These are phyloP conservation scores for Syncephalis fuscata DNA, from an alignment of 371 early-diverging fungal species.

Conservation along the genomic window DNA sequence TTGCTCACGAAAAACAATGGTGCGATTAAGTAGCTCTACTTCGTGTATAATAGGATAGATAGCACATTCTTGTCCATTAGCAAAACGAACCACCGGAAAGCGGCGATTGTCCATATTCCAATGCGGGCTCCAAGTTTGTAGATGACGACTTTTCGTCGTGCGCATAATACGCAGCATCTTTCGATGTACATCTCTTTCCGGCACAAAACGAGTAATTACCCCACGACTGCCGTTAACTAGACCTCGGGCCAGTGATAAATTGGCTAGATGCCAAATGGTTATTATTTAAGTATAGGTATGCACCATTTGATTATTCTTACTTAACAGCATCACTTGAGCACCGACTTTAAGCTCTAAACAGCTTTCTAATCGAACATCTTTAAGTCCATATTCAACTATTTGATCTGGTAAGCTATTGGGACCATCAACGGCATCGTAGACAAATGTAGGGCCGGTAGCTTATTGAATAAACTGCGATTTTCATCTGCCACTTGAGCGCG, in stretches of 20 bases:
- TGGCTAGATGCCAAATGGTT: conserved; percentile 8
- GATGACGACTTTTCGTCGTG: no score
- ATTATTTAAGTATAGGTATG: background rate
- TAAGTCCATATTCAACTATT: conserved; percentile 10
- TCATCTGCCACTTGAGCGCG: conserved; percentile 15
- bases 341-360: conserved; percentile 25
- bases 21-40: conserved; percentile 2
- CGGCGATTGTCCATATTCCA: background rate
- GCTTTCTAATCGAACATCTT: conserved; percentile 7
- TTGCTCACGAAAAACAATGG: conserved; percentile 12
- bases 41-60: conserved; percentile 7
- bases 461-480: conserved; percentile 8
- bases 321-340: conserved; percentile 36
- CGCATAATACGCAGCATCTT: no score
- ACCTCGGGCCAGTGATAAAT: conserved; percentile 16
- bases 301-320: conserved; percentile 3
- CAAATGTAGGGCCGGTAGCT: conserved; percentile 1
- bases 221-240: conserved; percentile 45
- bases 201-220: conserved; percentile 16
- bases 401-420: conserved; percentile 2
- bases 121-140: background rate
- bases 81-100: conserved; percentile 3
- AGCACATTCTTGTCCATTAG: conserved; percentile 5
- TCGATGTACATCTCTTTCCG: conserved; percentile 2
- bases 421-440: conserved; percentile 9